Evolutionary conservation across 768 basidiomycete genomes (phyloP), one percentile per base, ranked within the genome.

Genomic region (Neoboletus magnificus): DNA sequence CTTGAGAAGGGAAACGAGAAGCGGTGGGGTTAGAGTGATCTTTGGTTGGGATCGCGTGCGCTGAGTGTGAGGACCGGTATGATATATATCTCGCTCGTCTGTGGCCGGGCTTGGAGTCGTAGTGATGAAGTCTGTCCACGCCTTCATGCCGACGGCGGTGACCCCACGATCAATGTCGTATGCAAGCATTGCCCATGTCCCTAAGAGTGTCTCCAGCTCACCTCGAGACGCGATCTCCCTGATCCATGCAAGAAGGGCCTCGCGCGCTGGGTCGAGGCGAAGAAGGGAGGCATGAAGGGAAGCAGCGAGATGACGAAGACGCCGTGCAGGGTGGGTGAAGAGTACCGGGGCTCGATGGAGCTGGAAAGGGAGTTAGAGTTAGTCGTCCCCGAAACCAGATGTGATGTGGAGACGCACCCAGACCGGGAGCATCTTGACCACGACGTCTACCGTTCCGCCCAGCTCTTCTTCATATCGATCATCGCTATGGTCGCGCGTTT

Each of bases 291-390:
- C 63, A 59, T 96, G 91, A 3, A 89, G 67, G 1, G 76, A 76
- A 39, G 81, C 82, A 29, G 84, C 79, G 5, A 83, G 78, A 29
- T 78, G 68, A 11, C 86, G 87, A 45, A 94, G 77, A 40, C 91
- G 84, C 33, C 92, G 83, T 10, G 88, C 86, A 0, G 91, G 83
- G 59, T 95, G 91, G 32, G 91, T 75, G 50, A 93, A 83, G 16
- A 97, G 78, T 1, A 87, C 77, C 0, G 94, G 85, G n/a, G 89
- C 73, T 71, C 96, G 93, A 70, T 97, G 91, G 33, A 93, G 74
- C 94, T 96, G 55, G 43, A 51, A 44, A 36, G 12, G 30, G 47
- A 23, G 22, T 66, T 41, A 62, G 47, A 23, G 22, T 66, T 41
- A 62, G 45, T 33, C 37, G 44, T 39, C 23, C 18, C 12, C 47